phyloP scores from a whole-genome alignment of 495 filamentous ascomycete species.

The Penicillium dipodomyicola region DNA sequence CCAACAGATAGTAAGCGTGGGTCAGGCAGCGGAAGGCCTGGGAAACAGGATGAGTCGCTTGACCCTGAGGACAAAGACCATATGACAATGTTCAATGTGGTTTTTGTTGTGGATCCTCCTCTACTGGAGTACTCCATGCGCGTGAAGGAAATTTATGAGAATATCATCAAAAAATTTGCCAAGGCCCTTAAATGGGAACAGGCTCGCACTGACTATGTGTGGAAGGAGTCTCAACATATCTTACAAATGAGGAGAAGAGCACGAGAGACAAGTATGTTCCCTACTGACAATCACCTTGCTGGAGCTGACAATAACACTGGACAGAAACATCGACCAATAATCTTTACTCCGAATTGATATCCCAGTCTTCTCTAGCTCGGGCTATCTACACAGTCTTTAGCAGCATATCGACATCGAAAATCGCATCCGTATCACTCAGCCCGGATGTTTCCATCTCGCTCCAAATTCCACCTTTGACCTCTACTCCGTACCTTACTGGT shows the following conservation, averaged over 20 bases:
- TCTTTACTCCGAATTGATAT: slow-evolving; percentile 60
- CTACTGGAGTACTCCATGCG: slow-evolving; percentile 71
- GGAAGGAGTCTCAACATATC: slow-evolving; percentile 79
- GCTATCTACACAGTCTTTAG: slow-evolving; percentile 79
- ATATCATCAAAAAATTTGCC: slow-evolving; percentile 85
- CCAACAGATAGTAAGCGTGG: slow-evolving; percentile 35
- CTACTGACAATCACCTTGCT: not conserved
- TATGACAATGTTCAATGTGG: slow-evolving; percentile 97
- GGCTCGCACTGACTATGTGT: slow-evolving; percentile 80
- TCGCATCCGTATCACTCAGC: slow-evolving; percentile 67
- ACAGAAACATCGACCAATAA: slow-evolving; percentile 39
- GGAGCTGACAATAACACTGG: slow-evolving; percentile 2
- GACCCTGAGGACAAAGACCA: slow-evolving; percentile 56
- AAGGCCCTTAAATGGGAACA: slow-evolving; percentile 91
- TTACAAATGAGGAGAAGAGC: slow-evolving; percentile 73
- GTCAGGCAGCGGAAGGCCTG: slow-evolving; percentile 42
- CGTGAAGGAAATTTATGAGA: slow-evolving; percentile 75
- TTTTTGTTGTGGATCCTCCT: slow-evolving; percentile 83
- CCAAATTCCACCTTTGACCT: slow-evolving; percentile 79
- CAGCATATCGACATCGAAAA: slow-evolving; percentile 76
- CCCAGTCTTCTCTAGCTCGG: slow-evolving; percentile 73
- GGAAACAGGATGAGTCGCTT: slow-evolving; percentile 35
- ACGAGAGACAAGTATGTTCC: slow-evolving; percentile 64
- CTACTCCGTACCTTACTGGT: slow-evolving; percentile 67
- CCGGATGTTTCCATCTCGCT: slow-evolving; percentile 66